A percentile compares a stretch with the other conserved stretches of the same genome.
Evolutionary conservation across 257 asterid species (phyloP).

Genomic region (Solanum pimpinellifolium): DNA sequence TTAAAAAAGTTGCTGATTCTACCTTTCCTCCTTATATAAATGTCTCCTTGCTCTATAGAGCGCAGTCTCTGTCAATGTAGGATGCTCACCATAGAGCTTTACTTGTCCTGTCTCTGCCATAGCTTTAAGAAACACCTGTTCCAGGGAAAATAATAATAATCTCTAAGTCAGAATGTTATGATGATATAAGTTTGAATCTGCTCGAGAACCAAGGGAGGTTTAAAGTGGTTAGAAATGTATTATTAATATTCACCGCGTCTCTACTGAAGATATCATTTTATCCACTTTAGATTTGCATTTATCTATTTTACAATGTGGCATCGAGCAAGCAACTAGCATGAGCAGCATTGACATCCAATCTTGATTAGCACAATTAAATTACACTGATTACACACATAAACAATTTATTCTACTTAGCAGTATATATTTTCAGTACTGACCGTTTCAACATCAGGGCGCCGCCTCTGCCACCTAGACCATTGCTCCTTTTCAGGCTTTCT

Average conservation of each 20-base stretch:
- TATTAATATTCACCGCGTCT: background rate
- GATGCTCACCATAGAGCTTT: constrained; percentile 82
- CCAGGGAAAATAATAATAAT: background rate
- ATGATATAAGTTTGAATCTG: background rate
- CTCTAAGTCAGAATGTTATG: background rate
- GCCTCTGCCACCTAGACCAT: constrained; percentile 97
- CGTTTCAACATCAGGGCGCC: constrained; percentile 92
- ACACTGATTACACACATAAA: background rate
- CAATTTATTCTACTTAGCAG: background rate
- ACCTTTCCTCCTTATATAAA: constrained; percentile 86
- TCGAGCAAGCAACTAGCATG: background rate
- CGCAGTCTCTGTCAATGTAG: constrained; percentile 75
- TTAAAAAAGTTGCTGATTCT: background rate
- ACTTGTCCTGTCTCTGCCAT: constrained; percentile 95
- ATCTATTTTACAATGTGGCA: background rate
- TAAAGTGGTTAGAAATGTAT: background rate
- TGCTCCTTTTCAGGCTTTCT: constrained; percentile 82
- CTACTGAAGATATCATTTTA: background rate
- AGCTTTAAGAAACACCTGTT: constrained; percentile 88
- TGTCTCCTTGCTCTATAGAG: constrained; percentile 86
- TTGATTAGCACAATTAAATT: background rate
- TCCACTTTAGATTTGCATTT: background rate
- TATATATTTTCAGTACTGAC: constrained; percentile 19
- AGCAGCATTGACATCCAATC: background rate
- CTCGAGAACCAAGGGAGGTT: background rate